Evolutionary conservation across 306 rosid genomes (phyloP), one percentile per base, ranked within the genome.

Genomic region (Glycine tomentella): DNA sequence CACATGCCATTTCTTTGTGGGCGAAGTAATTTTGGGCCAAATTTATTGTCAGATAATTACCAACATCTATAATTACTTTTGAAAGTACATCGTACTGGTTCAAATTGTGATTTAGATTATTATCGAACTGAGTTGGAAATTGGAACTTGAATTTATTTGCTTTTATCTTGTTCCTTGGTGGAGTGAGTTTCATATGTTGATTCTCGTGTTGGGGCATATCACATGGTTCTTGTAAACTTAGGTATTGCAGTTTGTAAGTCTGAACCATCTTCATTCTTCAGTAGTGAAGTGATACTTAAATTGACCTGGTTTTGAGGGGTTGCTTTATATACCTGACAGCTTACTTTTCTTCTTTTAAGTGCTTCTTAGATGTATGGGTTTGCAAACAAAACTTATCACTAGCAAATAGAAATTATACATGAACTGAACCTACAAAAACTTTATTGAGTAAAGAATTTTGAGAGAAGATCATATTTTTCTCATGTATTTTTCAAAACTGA

Each of bases 291-390:
- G 2, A 25, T 25, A 25, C 31, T 25, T 1, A 25, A 25, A 25
- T 25, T 25, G 31, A 25, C 31, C 31, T 25, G 31, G 31, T 25
- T 25, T 25, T 25, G 31, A 25, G 31, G 31, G 31, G 31, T 25
- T 25, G 31, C 31, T 15, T 16, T 12, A 38, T 16, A 50, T 13
- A 50, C 61, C 72, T 76, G 51, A 34, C 49, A 50, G 36, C 6
- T 77, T 15, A 9, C 38, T 76, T 59, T 20, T 59, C 15, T 76
- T n/a, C 58, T 63, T n/a, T 40, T 2, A 40, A 51, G 31, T 38
- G 62, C 63, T 64, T 62, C 63, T 52, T 52, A n/a, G 73, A 62
- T 77, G 8, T 42, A 16, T 78, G 65, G 17, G 52, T 42, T 66
- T 52, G 64, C 56, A 13, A 33, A 15, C 11, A 52, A 72, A 33